Base-by-base conservation (phyloP, 2,329 filamentous ascomycete genomes). In the Colletotrichum scovillei region DNA sequence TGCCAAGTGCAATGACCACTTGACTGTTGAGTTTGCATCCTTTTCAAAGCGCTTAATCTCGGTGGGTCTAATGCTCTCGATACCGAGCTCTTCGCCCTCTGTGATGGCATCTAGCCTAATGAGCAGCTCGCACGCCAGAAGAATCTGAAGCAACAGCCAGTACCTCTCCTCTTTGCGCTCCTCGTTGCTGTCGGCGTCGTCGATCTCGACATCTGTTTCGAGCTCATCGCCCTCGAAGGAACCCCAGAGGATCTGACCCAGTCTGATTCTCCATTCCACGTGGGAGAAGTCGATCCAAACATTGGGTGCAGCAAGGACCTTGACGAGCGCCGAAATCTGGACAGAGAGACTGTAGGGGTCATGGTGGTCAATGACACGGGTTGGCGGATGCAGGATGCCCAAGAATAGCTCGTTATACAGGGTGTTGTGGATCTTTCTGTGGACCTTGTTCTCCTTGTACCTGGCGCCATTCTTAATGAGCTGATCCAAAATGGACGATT, bases 261-360 rank as follows among this genome's bases (percentile, higher is more conserved):
- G 84, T 14, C 92, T 87, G 71, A 95, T 92, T 49, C 93, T 88
- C 92, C 92, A 94, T 79, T 94, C 92, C 7, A 94, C 91, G 38
- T 91, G 87, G 24, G 92, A 92, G 76, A 95, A 93, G 80, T 95
- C 92, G 64, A 93, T 88, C 93, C 93, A 95, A 58, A 93, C 88
- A 69, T 92, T 92, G 67, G 91, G 87, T 8, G 89, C 84, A 0
- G 88, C 89, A 57, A 95, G 86, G 11, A 92, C 88, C 78, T 90
- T 90, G 58, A 94, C 86, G 22, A 95, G 82, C 4, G 91, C 89
- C 76, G 92, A 87, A 69, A 94, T 94, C 78, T 95, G 93, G 46
- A 93, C 91, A 56, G 91, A 87, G 24, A 95, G 83, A 67, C 92
- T 89, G 77, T 90, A 88, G 5, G 88, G 89, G 77, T 92, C 88